Evolutionary conservation across 2,329 filamentous ascomycete genomes (phyloP), one percentile per base, ranked within the genome.

Genomic region (Sporothrix curviconia): DNA sequence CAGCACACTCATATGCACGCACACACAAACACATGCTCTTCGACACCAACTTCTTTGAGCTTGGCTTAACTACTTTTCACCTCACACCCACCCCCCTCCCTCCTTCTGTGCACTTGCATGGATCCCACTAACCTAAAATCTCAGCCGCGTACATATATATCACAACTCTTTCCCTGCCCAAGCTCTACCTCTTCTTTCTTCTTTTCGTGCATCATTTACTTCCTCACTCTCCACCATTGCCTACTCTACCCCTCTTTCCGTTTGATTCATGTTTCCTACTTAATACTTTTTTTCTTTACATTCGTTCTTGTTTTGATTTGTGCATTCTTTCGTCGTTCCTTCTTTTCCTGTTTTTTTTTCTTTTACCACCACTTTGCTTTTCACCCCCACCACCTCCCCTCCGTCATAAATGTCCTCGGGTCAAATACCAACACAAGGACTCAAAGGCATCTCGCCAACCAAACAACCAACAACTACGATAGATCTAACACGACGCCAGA

Each of bases 391-490:
- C n/a, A n/a, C n/a, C n/a, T n/a, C 4, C 7, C 24, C 34, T 44
- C 37, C 52, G 15, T 37, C 22, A 47, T 61, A 60, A 60, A 63
- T 63, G 61, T 63, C 56, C 56, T 60, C 59, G 25, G 39, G 52
- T 56, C 57, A 58, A 59, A 55, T 37, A 53, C 19, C 32, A n/a
- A 17, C 15, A 50, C 24, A 49, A 58, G 37, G 43, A 58, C 42
- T 22, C 44, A 30, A 34, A 51, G 57, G 39, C 51, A 40, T 50
- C 39, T 30, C 34, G 53, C 53, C 52, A 59, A 19, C 25, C 39
- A 55, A 37, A 19, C 22, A 32, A 34, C 24, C 55, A 44, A 9
- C 25, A 6, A 37, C 24, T 22, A 24, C 36, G 24, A 47, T 39
- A 37, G 36, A 44, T 56, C 57, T 46, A 43, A 49, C 34, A 36